These are phyloP conservation scores for Tolypocladium tundrense DNA, from an alignment of 2,329 filamentous ascomycete species.

Conservation along the genomic window DNA sequence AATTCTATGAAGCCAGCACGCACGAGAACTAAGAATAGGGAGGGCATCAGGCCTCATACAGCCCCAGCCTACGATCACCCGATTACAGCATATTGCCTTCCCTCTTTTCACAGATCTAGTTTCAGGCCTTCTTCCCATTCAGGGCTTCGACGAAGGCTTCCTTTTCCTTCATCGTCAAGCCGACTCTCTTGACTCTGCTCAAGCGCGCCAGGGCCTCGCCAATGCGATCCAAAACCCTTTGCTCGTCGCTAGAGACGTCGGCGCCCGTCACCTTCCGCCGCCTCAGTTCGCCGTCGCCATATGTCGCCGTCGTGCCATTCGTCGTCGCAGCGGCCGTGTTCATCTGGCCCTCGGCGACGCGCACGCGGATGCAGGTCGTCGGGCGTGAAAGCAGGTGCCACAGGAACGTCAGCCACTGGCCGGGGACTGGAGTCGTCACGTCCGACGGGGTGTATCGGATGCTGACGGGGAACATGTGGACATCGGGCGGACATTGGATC, in stretches of 20 bases:
- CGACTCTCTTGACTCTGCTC: conserved; percentile 80
- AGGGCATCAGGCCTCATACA: background rate
- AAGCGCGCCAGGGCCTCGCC: conserved; percentile 80
- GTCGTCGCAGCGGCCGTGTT: conserved; percentile 33
- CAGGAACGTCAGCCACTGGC: conserved; percentile 60
- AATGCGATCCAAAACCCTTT: conserved; percentile 63
- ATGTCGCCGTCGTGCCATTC: conserved; percentile 20
- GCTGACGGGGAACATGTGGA: conserved; percentile 82
- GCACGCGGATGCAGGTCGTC: conserved; percentile 81
- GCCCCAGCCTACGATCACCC: background rate
- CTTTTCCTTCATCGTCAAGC: conserved; percentile 76
- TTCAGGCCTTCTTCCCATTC: conserved; percentile 23
- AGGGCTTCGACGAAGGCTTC: conserved; percentile 66
- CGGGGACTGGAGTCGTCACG: conserved; percentile 81
- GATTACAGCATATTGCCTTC: background rate
- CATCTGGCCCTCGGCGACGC: conserved; percentile 68
- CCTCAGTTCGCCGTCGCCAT: conserved; percentile 15
- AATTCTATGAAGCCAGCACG: background rate
- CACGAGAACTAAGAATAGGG: background rate
- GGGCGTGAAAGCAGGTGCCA: conserved; percentile 80
- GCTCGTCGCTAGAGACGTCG: conserved; percentile 44
- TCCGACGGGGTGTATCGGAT: conserved; percentile 82
- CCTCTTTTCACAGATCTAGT: background rate
- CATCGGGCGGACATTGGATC: conserved; percentile 52
- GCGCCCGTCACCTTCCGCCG: conserved; percentile 12